Evolutionary conservation across 495 filamentous ascomycete genomes (phyloP).

Genomic region (Xylaria grammica): DNA sequence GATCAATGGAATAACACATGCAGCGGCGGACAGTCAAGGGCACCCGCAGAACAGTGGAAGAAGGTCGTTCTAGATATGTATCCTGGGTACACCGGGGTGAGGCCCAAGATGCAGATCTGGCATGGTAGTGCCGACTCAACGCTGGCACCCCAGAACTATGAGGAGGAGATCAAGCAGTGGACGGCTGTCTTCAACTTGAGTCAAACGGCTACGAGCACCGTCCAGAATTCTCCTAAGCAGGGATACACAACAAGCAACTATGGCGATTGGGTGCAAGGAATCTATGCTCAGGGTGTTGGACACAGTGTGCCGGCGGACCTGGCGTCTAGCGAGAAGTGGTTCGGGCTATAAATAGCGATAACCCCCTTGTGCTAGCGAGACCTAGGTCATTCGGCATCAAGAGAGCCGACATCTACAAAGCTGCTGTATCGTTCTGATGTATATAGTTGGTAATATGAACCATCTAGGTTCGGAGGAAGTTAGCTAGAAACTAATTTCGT

Average conservation of each 20-base stretch:
- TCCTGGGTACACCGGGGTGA: conserved; percentile 49
- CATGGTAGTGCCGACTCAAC: conserved; percentile 55
- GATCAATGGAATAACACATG: conserved; percentile 51
- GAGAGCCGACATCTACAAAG: not conserved
- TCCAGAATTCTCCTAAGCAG: conserved; percentile 42
- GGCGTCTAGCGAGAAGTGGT: conserved; percentile 45
- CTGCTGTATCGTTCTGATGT: not conserved
- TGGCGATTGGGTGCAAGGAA: conserved; percentile 44
- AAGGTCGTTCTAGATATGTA: conserved; percentile 51
- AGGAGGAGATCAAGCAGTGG: conserved; percentile 59
- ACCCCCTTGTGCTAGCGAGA: not conserved
- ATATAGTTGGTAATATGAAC: not conserved
- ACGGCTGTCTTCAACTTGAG: conserved; percentile 51
- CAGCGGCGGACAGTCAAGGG: conserved; percentile 45
- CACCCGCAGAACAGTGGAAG: conserved; percentile 50
- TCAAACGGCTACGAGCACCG: conserved; percentile 35
- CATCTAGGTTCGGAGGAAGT: not conserved
- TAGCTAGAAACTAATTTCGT: not conserved
- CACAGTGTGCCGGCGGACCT: conserved; percentile 45
- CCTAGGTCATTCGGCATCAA: not conserved
- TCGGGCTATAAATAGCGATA: conserved; percentile 33
- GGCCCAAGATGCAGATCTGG: conserved; percentile 63
- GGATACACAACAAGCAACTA: conserved; percentile 46
- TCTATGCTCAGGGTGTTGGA: conserved; percentile 47
- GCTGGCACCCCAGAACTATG: conserved; percentile 52